Conservation (phyloP, 495 filamentous ascomycete species). For the Saxophila tyrrhenica region DNA sequence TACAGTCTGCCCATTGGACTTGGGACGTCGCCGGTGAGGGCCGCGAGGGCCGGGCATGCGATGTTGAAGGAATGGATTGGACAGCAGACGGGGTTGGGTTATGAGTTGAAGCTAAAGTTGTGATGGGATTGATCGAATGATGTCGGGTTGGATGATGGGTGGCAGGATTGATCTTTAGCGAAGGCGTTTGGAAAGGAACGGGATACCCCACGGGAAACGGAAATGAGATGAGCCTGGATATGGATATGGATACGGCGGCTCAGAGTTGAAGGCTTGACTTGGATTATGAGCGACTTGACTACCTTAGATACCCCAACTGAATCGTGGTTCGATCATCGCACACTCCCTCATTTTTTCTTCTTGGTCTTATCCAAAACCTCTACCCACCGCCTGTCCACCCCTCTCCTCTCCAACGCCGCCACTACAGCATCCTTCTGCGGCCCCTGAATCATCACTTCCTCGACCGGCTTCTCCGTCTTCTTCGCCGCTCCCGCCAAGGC, state of each 20-base stretch:
- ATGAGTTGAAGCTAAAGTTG: slow-evolving; percentile 13
- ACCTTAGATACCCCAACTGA: no score
- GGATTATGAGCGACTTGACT: no score
- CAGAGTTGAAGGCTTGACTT: neutral
- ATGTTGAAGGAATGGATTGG: slow-evolving; percentile 16
- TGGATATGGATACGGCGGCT: neutral
- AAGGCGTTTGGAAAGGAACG: no score
- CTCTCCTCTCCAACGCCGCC: slow-evolving; percentile 49
- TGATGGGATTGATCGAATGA: slow-evolving; percentile 3
- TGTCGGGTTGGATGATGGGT: no score
- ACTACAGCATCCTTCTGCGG: slow-evolving; percentile 52
- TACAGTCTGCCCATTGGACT: slow-evolving; percentile 14
- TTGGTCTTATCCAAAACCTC: slow-evolving; percentile 61
- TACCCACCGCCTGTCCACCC: slow-evolving; percentile 51
- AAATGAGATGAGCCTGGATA: neutral
- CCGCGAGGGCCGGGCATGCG: slow-evolving; percentile 11
- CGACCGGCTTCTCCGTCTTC: slow-evolving; percentile 43
- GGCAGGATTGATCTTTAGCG: no score
- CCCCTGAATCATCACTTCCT: slow-evolving; percentile 64
- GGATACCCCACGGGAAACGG: no score
- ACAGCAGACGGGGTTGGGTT: slow-evolving; percentile 7
- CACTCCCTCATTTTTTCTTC: slow-evolving; percentile 45
- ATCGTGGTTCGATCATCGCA: neutral
- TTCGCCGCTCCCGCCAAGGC: slow-evolving; percentile 48
- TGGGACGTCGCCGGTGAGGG: slow-evolving; percentile 7